phyloP scores from a whole-genome alignment of 2,329 filamentous ascomycete genomes.

The Fusarium temperatum region DNA sequence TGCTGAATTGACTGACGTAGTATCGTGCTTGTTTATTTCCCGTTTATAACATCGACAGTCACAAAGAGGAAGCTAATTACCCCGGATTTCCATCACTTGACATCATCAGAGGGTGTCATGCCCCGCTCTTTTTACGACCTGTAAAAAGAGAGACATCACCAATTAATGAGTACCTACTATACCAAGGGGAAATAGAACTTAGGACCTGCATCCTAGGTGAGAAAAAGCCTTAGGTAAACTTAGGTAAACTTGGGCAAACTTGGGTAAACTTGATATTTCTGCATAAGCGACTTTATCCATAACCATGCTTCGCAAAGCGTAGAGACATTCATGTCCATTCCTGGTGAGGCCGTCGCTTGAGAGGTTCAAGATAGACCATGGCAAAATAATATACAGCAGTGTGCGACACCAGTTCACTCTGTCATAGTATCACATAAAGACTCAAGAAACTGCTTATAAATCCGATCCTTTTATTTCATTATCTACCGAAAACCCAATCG shows the following conservation, averaged over 20 bases:
- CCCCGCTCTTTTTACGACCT: conserved; percentile 17
- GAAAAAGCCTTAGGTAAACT: too few species aligned
- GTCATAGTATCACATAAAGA: not conserved
- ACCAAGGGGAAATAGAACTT: too few species aligned
- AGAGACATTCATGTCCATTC: not conserved
- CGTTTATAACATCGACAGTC: not conserved
- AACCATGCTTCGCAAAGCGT: too few species aligned
- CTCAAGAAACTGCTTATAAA: not conserved
- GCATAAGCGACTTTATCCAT: not conserved
- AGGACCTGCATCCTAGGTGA: too few species aligned
- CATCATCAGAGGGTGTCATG: conserved; percentile 17
- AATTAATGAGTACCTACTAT: not conserved
- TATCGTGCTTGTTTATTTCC: not conserved
- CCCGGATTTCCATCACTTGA: conserved; percentile 35
- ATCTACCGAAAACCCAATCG: conserved; percentile 8
- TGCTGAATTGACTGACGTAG: not conserved
- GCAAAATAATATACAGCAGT: not conserved
- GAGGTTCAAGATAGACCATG: not conserved
- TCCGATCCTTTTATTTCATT: conserved; percentile 7
- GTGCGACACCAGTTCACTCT: not conserved
- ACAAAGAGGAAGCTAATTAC: conserved; percentile 5
- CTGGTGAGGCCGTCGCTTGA: not conserved
- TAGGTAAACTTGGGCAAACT: too few species aligned
- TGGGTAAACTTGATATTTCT: too few species aligned
- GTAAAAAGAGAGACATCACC: not conserved